A percentile compares a stretch with the other conserved stretches of the same genome.
These are phyloP conservation scores for Trichoderma lentiforme DNA, from an alignment of 2,329 filamentous ascomycete genomes.

Conservation along the genomic window DNA sequence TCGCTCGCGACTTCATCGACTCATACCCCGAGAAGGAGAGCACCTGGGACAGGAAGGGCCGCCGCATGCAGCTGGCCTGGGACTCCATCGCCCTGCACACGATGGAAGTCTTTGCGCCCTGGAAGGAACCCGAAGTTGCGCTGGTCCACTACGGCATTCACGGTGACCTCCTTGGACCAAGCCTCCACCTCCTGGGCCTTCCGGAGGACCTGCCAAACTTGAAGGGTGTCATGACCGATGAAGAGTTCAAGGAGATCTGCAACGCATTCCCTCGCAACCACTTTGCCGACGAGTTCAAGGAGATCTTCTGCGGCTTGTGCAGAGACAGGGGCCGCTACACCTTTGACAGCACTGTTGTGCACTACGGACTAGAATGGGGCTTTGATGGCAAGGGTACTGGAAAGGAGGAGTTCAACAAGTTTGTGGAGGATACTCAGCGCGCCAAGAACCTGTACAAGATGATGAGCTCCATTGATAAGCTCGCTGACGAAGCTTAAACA, in stretches of 20 bases:
- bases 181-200: neutral
- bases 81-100: neutral
- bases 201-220: neutral
- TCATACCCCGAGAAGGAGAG: neutral
- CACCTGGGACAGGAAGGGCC: neutral
- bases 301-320: constrained; percentile 1
- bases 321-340: neutral
- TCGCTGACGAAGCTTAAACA: neutral
- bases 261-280: neutral
- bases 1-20: neutral
- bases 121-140: neutral
- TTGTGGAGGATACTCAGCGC: neutral
- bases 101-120: neutral
- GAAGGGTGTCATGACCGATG: neutral
- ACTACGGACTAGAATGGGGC: neutral
- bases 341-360: neutral
- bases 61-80: neutral
- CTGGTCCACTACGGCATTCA: neutral
- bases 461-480: neutral
- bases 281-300: neutral
- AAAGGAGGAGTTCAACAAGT: neutral
- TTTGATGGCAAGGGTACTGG: neutral
- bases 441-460: neutral
- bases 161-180: neutral
- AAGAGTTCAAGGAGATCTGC: neutral